A percentile compares a stretch with the other conserved stretches of the same genome.
phyloP scores from a whole-genome alignment of 2,329 filamentous ascomycete species.

The Cryphonectria radicalis region DNA sequence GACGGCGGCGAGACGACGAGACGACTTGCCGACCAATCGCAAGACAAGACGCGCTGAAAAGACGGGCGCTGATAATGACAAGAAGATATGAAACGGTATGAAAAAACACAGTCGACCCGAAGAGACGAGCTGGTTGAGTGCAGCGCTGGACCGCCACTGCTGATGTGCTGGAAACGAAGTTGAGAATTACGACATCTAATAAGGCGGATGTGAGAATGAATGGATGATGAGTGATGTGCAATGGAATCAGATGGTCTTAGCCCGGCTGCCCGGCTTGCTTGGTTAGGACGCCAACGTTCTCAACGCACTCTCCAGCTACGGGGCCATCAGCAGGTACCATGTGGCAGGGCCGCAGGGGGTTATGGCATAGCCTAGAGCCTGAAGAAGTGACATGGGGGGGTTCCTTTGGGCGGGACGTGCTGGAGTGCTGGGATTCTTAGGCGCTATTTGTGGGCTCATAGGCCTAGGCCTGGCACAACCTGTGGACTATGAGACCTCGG shows the following conservation, averaged over 20 bases:
- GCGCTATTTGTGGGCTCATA: not conserved
- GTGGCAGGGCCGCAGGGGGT: not conserved
- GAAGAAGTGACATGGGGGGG: not conserved
- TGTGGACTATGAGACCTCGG: not conserved
- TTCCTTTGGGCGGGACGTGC: not conserved
- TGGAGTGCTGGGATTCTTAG: not conserved
- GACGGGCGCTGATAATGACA: not conserved
- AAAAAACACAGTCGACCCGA: not conserved
- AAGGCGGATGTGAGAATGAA: not conserved
- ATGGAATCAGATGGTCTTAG: conserved; percentile 7
- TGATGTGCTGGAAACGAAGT: conserved; percentile 8
- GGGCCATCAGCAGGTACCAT: not conserved
- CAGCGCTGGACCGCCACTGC: conserved; percentile 19
- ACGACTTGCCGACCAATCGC: not conserved
- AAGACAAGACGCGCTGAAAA: not conserved
- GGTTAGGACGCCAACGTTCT: not conserved
- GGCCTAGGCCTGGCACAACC: not conserved
- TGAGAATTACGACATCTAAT: conserved; percentile 1
- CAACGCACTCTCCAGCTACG: not conserved
- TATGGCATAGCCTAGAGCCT: not conserved
- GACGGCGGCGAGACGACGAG: not conserved
- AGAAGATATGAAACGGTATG: not conserved
- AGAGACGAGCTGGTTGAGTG: conserved; percentile 11
- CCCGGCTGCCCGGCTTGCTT: conserved; percentile 3
- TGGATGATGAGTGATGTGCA: conserved; percentile 7